Evolutionary conservation across 192 early-diverging fungal genomes (phyloP).

Genomic region (Mortierella claussenii): DNA sequence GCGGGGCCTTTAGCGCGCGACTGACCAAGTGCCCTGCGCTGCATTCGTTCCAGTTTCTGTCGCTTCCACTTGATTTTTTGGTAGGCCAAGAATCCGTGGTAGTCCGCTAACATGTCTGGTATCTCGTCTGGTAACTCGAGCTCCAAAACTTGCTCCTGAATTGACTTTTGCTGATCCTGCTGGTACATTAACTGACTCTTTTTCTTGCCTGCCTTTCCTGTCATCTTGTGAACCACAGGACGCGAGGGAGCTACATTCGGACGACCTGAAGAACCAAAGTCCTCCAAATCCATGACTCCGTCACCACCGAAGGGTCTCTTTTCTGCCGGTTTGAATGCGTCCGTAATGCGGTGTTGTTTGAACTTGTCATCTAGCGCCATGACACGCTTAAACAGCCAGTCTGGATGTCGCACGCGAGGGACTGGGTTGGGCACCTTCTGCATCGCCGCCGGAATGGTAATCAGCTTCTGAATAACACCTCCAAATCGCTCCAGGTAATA

Average conservation of each 20-base stretch:
- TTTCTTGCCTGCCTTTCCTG: conserved; percentile 6
- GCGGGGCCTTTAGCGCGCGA: conserved; percentile 41
- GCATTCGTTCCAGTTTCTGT: conserved; percentile 61
- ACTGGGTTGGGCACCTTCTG: conserved; percentile 95
- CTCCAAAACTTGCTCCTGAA: conserved; percentile 52
- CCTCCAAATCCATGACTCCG: conserved; percentile 66
- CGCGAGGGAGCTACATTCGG: neutral
- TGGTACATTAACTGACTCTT: neutral
- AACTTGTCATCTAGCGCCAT: conserved; percentile 79
- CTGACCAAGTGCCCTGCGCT: conserved; percentile 53
- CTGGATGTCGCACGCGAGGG: conserved; percentile 91
- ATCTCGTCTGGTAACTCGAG: conserved; percentile 63
- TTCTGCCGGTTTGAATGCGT: conserved; percentile 74
- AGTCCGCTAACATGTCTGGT: conserved; percentile 77
- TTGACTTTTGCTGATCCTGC: conserved; percentile 17
- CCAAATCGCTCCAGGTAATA: conserved; percentile 98
- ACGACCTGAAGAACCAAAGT: conserved; percentile 54
- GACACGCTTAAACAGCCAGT: conserved; percentile 92
- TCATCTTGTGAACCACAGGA: conserved; percentile 44
- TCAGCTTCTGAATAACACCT: conserved; percentile 94
- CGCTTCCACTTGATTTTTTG: conserved; percentile 83
- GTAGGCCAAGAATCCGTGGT: conserved; percentile 77
- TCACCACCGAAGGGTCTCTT: conserved; percentile 38
- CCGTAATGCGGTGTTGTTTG: conserved; percentile 87
- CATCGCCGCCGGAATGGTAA: conserved; percentile 98